Evolutionary conservation across 1,284 basidiomycete genomes (phyloP), one percentile per base, ranked within the genome.

Genomic region (Sparassis latifolia): DNA sequence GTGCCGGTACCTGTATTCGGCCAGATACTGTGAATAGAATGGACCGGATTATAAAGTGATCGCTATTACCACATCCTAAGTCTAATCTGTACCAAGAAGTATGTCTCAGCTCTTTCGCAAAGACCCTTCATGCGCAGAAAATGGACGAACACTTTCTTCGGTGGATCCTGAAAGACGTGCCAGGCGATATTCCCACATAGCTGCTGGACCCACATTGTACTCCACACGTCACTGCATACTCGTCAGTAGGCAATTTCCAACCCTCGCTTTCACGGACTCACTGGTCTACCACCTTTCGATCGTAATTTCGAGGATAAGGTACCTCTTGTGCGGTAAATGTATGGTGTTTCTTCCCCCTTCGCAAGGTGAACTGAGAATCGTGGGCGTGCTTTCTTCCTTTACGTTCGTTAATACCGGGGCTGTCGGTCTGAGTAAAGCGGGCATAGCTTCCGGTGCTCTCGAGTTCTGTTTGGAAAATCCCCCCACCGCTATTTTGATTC

Each of bases 221-320:
- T 82, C 82, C 84, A 84, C n/a, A 82, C 75, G 54, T 86, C 84
- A 56, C 83, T 85, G 61, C 57, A 55, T 63, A 35, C 29, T 32
- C 40, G 35, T 33, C 42, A 41, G 40, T 10, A 39, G 33, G 28
- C 48, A 4, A 12, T 9, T 20, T 33, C 31, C n/a, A 33, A 2
- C 33, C 27, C n/a, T 28, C n/a, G n/a, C 33, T 33, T 50, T 43
- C 50, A 47, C 44, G 30, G 31, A 63, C 84, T 70, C 62, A 86
- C 84, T 82, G 63, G 66, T 86, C 84, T 20, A 85, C 61, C 31
- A 80, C 76, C 33, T 75, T 70, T 30, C 75, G 66, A 52, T 80
- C 82, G 59, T 83, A 86, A 57, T 73, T 78, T 55, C 80, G 70
- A 10, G 84, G 84, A 63, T 85, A 87, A 9, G 84, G 84, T 2